Percentiles rank a stretch among this genome's conserved stretches.
Conservation (phyloP, 345 rosid genomes). For the Erodium maritimum region DNA sequence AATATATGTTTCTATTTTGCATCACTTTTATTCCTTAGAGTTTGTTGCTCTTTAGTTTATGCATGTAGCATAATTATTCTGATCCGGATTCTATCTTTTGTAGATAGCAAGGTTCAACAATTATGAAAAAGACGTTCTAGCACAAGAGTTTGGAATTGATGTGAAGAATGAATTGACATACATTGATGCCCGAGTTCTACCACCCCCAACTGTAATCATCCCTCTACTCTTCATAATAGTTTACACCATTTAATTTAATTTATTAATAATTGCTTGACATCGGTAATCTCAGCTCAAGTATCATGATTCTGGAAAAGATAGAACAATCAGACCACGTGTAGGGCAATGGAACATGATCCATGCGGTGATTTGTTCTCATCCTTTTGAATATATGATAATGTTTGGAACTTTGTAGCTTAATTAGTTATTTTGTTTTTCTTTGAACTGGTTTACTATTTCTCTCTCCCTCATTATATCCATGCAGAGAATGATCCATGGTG, state of each 20-base stretch:
- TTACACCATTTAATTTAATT: not conserved
- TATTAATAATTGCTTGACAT: not conserved
- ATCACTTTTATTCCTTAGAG: not conserved
- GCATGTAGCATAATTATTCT: not conserved
- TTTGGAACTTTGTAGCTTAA: too few species aligned
- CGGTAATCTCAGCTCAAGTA: conserved; percentile 46
- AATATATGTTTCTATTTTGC: not conserved
- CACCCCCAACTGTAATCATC: conserved; percentile 44
- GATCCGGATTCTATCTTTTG: not conserved
- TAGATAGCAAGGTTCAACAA: conserved; percentile 24
- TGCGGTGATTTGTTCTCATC: conserved; percentile 28
- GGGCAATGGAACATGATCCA: conserved; percentile 83
- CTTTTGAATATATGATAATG: too few species aligned
- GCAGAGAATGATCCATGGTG: conserved; percentile 84
- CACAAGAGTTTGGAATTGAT: conserved; percentile 44
- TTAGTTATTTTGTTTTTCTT: too few species aligned
- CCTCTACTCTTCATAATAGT: not conserved
- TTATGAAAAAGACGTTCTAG: conserved; percentile 13
- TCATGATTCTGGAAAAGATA: conserved; percentile 40
- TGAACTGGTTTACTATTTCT: not conserved
- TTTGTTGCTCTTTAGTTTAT: not conserved
- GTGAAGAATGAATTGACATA: conserved; percentile 24
- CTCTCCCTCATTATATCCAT: not conserved
- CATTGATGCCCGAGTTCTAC: conserved; percentile 57
- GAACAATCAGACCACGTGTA: conserved; percentile 27